Base-by-base conservation (phyloP, 192 early-diverging fungal species). In the Podila epigama region DNA sequence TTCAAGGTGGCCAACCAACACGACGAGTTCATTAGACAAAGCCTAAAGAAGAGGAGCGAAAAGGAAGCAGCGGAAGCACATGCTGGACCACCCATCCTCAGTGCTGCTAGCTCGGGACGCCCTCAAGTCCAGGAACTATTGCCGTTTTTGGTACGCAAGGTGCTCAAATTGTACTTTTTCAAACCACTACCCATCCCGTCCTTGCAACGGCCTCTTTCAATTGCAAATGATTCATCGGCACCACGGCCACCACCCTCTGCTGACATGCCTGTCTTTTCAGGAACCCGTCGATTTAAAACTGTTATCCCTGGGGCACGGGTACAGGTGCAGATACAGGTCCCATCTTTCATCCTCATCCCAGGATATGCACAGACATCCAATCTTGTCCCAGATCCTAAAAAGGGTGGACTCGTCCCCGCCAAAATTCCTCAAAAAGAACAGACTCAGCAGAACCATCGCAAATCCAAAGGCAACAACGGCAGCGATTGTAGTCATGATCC, bases 251-350 rank as follows among this genome's bases (percentile, higher is more conserved):
- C 63, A 1, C 70, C 70, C 9, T 60, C 58, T 5, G 66, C 66
- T 63, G 58, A 57, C 4, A 51, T 73, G 32, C 63, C 70, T 4
- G 66, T 51, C 10, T 48, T 73, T 4, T 63, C 70, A 50, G 70
- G 51, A n/a, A 75, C 72, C 8, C 58, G 72, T 8, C 72, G 72
- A 13, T 42, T 67, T 28, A 75, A 75, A 44, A 65, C 72, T 6
- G 50, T 75, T 58, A 75, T 75, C 39, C 72, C 72, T 15, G 65
- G 72, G 3, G 72, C 72, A 15, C 65, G 72, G 9, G 63, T 75
- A 29, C 72, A 75, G 44, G 72, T 75, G 28, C 72, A 75, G 53
- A 63, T 75, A 39, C 72, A 75, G 33, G 52, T 68, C 40, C 72
- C 72, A 36, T 68, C 72, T 2, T 34, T 68, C 27, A 75, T 75